Evolutionary conservation across 2,329 filamentous ascomycete species (phyloP).

Genomic region (Dothistroma septosporum): DNA sequence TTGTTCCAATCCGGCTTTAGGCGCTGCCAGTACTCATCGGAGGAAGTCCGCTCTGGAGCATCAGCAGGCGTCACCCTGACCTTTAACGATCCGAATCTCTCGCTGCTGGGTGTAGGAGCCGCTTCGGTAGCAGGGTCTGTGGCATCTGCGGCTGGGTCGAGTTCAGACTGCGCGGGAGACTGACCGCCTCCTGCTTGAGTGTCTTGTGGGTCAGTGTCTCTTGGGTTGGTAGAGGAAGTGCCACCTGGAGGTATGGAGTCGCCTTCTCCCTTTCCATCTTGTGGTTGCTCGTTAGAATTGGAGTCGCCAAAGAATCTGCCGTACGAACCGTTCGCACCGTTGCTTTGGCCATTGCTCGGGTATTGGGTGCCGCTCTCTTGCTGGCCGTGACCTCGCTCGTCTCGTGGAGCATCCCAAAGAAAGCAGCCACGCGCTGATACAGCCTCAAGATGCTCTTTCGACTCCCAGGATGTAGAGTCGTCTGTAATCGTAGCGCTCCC

Average conservation of each 20-base stretch:
- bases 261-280: no score
- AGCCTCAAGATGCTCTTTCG: background rate
- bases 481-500: background rate
- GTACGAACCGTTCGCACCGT: background rate
- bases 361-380: background rate
- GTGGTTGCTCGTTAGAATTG: no score
- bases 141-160: no score
- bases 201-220: no score
- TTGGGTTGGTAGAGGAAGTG: no score
- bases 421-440: background rate
- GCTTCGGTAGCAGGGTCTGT: no score
- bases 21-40: no score
- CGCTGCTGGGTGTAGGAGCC: no score
- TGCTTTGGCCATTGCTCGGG: background rate
- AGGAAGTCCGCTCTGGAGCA: background rate
- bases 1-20: no score
- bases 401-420: background rate
- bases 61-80: background rate
- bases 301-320: background rate
- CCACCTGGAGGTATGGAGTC: no score
- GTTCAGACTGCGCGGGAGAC: no score
- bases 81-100: background rate
- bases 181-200: no score
- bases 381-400: background rate
- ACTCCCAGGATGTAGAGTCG: background rate